Evolutionary conservation across 1,284 basidiomycete species (phyloP).

Genomic region (Schizophyllum commune): DNA sequence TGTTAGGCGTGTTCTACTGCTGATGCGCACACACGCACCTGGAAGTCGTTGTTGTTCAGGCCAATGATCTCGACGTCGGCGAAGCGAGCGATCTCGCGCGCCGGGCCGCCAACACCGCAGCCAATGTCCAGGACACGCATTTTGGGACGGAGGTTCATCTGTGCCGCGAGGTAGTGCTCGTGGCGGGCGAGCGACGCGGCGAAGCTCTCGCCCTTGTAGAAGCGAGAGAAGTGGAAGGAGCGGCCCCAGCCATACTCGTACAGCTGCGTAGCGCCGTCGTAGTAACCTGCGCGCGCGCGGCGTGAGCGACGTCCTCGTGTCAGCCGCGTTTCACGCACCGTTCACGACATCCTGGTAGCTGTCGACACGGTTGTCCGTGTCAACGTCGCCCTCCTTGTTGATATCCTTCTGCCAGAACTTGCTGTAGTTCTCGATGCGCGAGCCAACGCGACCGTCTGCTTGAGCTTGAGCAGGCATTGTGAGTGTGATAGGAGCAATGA

Average conservation of each 20-base stretch:
- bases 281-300: slow-evolving; percentile 68
- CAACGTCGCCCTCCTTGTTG: slow-evolving; percentile 57
- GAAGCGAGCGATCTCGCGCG: slow-evolving; percentile 92
- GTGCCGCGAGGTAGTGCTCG: slow-evolving; percentile 92
- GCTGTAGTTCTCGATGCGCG: too few relatives aligned
- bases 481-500: too few relatives aligned
- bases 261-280: slow-evolving; percentile 93
- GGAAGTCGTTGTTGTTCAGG: too few relatives aligned
- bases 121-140: slow-evolving; percentile 98
- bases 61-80: slow-evolving; percentile 77
- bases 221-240: too few relatives aligned
- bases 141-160: slow-evolving; percentile 77
- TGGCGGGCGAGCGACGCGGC: slow-evolving; percentile 82
- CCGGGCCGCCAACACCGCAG: slow-evolving; percentile 96
- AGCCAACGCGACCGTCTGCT: slow-evolving; percentile 70
- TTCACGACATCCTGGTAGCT: slow-evolving; percentile 95
- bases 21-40: slow-evolving; percentile 93
- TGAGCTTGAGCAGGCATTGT: not conserved
- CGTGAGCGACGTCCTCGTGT: too few relatives aligned
- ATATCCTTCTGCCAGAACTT: slow-evolving; percentile 92
- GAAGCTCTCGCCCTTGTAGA: slow-evolving; percentile 93
- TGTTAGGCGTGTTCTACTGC: slow-evolving; percentile 51
- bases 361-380: slow-evolving; percentile 73
- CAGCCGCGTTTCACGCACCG: too few relatives aligned
- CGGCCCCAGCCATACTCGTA: too few relatives aligned